Evolutionary conservation across 495 filamentous ascomycete genomes (phyloP).

Genomic region (Daldinia bambusicola): DNA sequence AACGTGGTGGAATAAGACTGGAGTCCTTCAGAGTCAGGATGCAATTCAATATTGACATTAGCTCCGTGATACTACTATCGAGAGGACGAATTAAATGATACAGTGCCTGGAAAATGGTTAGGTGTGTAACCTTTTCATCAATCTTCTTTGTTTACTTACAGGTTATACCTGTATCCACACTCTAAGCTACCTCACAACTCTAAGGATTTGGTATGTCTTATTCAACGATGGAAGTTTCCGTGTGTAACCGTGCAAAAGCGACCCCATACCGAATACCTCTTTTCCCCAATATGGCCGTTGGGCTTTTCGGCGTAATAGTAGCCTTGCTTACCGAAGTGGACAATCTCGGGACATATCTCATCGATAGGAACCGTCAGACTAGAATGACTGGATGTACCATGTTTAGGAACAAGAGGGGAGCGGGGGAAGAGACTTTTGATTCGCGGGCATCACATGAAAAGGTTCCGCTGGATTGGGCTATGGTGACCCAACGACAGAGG

Average conservation of each 20-base stretch:
- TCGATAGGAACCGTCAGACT: slow-evolving; percentile 32
- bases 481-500: slow-evolving; percentile 23
- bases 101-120: slow-evolving; percentile 6
- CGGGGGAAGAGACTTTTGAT: slow-evolving; percentile 27
- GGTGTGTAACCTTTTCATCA: slow-evolving; percentile 21
- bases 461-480: slow-evolving; percentile 40
- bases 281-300: slow-evolving; percentile 18
- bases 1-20: slow-evolving; percentile 43
- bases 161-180: slow-evolving; percentile 1
- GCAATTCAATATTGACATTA: slow-evolving; percentile 26
- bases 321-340: slow-evolving; percentile 38
- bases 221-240: slow-evolving; percentile 15
- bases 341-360: slow-evolving; percentile 38
- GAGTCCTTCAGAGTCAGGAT: slow-evolving; percentile 32
- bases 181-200: slow-evolving; percentile 11
- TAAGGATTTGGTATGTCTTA: slow-evolving; percentile 15
- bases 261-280: background rate
- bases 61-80: slow-evolving; percentile 24
- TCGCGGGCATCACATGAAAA: slow-evolving; percentile 33
- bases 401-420: slow-evolving; percentile 32
- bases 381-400: slow-evolving; percentile 21
- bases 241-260: slow-evolving; percentile 37
- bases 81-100: slow-evolving; percentile 27
- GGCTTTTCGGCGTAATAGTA: slow-evolving; percentile 36
- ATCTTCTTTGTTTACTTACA: slow-evolving; percentile 9